phyloP scores from a whole-genome alignment of 2,329 filamentous ascomycete genomes.

The Penicillium corylophilum region DNA sequence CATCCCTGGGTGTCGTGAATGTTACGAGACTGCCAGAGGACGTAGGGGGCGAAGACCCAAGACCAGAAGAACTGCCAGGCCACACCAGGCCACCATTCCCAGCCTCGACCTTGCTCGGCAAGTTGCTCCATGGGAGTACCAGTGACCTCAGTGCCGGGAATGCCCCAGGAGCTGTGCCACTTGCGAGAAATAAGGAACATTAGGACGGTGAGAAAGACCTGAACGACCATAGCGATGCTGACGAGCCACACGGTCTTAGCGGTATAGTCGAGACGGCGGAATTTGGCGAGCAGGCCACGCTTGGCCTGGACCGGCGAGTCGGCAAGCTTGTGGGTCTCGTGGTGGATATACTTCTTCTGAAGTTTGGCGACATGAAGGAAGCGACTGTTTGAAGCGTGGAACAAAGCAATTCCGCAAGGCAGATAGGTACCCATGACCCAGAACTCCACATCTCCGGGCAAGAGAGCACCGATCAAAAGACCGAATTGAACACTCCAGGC shows the following conservation, averaged over 20 bases:
- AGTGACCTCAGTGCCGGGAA: constrained; percentile 54
- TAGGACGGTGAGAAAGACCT: constrained; percentile 36
- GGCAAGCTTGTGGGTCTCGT: constrained; percentile 6
- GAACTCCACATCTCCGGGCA: constrained; percentile 57
- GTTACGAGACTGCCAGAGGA: constrained; percentile 19
- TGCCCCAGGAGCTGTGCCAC: constrained; percentile 21
- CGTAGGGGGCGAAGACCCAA: constrained; percentile 10
- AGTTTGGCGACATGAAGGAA: constrained; percentile 59
- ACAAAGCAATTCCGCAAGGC: constrained; percentile 64
- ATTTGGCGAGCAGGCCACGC: constrained; percentile 21
- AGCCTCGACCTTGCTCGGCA: constrained; percentile 50
- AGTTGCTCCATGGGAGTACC: constrained; percentile 43
- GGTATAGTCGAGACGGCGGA: constrained; percentile 27
- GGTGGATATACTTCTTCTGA: constrained; percentile 48
- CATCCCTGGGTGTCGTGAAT: constrained; percentile 67
- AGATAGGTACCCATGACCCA: constrained; percentile 68
- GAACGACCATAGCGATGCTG: constrained; percentile 50
- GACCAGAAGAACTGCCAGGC: constrained; percentile 23
- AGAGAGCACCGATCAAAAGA: constrained; percentile 34
- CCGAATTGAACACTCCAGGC: constrained; percentile 34
- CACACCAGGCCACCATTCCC: constrained; percentile 57
- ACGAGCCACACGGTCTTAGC: constrained; percentile 41
- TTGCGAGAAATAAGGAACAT: constrained; percentile 54
- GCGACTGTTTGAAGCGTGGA: constrained; percentile 63
- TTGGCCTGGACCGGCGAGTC: constrained; percentile 6